Evolutionary conservation across 2,329 filamentous ascomycete species (phyloP).

Genomic region (Colletotrichum sp.): DNA sequence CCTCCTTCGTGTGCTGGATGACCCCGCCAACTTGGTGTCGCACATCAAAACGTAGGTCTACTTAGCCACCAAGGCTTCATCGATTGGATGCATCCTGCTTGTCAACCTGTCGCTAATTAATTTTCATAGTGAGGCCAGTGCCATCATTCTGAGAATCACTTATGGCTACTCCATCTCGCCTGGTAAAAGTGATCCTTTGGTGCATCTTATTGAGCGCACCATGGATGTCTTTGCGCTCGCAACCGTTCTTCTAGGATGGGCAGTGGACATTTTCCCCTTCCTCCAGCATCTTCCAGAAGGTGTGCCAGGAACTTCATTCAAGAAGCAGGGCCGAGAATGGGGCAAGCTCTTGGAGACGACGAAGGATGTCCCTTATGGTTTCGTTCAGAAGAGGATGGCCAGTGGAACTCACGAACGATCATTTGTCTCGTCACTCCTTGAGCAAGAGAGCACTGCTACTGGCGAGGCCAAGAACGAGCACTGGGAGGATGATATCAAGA

Average conservation of each 20-base stretch:
- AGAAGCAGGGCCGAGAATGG: conserved; percentile 4
- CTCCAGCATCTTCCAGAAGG: not conserved
- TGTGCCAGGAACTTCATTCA: conserved; percentile 12
- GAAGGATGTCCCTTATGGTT: conserved; percentile 3
- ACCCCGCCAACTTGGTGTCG: not conserved
- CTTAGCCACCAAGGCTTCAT: not conserved
- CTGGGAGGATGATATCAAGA: not conserved
- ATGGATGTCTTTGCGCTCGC: not conserved
- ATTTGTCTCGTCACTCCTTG: not conserved
- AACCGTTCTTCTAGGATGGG: not conserved
- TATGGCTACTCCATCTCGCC: not conserved
- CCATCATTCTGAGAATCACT: not conserved
- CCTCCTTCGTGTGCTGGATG: not conserved
- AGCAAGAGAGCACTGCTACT: not conserved
- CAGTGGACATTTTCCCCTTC: not conserved
- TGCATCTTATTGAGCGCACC: not conserved
- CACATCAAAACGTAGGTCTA: not conserved
- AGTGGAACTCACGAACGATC: not conserved
- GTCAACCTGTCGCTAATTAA: not conserved
- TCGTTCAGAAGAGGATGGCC: not conserved
- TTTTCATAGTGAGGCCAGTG: not conserved
- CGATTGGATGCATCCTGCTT: not conserved
- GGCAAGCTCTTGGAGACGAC: not conserved
- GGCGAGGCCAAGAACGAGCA: not conserved
- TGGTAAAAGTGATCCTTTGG: not conserved